Base-by-base conservation (phyloP, 257 asterid species). In the Solanum bulbocastanum region DNA sequence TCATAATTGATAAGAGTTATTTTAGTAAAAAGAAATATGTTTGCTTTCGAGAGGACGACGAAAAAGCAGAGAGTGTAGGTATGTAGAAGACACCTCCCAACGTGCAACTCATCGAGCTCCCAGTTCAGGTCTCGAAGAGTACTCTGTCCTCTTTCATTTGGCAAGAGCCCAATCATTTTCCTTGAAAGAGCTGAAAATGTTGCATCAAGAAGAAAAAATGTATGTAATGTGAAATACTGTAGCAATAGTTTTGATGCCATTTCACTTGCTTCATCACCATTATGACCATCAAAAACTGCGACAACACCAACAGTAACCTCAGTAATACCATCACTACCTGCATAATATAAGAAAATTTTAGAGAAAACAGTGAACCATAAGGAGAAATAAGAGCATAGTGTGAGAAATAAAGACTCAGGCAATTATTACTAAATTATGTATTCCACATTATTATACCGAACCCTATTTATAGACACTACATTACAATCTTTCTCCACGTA, bases 231-330 rank as follows among this genome's bases (percentile, higher is more conserved):
- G 87, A 97, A 97, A 91, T 96, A 97, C 91, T 97, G 95, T 87
- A 96, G 90, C 84, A 97, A 89, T 87, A 91, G 88, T 72, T 93
- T 92, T 39, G 99, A 97, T 27, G 99, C 98, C 96, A 90, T 94
- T 88, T 96, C 98, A 94, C 99, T 97, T 74, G 99, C 99, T 91
- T 95, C 98, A 10, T 94, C 92, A 87, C 99, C 99, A 88, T 96
- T 97, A 86, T 97, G 99, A 89, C 99, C 99, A 90, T 97, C 99
- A 86, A 97, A 97, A 85, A 97, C 96, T 49, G 98, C 99, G 93
- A 94, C 91, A 83, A 96, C 86, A 83, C 95, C 98, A 91, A 94
- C 98, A 66, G 90, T 89, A 86, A 96, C 98, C 93, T 93, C 98
- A 25, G 91, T 93, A 71, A 94, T 89, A 88, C 96, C 98, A 69